Percentiles rank a stretch among this genome's conserved stretches.
Evolutionary conservation across 371 early-diverging fungal species (phyloP).

Genomic region (Aphelidium insulamus): DNA sequence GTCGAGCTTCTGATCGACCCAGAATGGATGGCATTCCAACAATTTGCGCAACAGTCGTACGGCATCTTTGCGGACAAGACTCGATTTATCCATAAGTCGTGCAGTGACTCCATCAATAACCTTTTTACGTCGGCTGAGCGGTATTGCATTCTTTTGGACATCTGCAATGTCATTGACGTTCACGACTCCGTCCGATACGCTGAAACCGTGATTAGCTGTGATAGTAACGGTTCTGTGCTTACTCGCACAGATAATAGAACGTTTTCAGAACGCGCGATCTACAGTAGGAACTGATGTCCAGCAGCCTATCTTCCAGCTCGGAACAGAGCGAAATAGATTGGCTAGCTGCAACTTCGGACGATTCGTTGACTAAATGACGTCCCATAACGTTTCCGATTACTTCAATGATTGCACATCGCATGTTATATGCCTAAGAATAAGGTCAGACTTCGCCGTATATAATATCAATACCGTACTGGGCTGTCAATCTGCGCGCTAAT

Average conservation of each 20-base stretch:
- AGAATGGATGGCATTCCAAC: conserved; percentile 69
- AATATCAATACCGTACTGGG: conserved; percentile 25
- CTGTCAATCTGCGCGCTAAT: conserved; percentile 65
- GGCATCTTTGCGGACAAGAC: conserved; percentile 65
- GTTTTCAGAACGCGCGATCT: conserved; percentile 73
- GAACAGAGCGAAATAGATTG: too few relatives aligned
- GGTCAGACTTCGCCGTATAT: background rate
- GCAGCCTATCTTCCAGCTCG: conserved; percentile 74
- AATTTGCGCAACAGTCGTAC: conserved; percentile 52
- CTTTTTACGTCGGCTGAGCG: conserved; percentile 54
- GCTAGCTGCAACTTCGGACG: conserved; percentile 69
- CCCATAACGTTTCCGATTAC: conserved; percentile 54
- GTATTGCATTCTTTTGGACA: conserved; percentile 9
- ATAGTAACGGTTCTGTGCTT: conserved; percentile 6
- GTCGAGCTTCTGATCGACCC: conserved; percentile 54
- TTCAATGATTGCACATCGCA: conserved; percentile 68
- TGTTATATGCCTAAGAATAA: conserved; percentile 37
- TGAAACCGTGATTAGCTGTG: background rate
- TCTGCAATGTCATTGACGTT: conserved; percentile 2
- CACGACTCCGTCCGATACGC: conserved; percentile 1
- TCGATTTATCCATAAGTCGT: conserved; percentile 72
- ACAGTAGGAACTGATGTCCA: conserved; percentile 54
- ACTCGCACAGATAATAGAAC: conserved; percentile 53
- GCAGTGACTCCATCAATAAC: conserved; percentile 42
- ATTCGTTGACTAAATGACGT: conserved; percentile 28